phyloP scores from a whole-genome alignment of 73 alveolate species.

The Durusdinium trenchii region DNA sequence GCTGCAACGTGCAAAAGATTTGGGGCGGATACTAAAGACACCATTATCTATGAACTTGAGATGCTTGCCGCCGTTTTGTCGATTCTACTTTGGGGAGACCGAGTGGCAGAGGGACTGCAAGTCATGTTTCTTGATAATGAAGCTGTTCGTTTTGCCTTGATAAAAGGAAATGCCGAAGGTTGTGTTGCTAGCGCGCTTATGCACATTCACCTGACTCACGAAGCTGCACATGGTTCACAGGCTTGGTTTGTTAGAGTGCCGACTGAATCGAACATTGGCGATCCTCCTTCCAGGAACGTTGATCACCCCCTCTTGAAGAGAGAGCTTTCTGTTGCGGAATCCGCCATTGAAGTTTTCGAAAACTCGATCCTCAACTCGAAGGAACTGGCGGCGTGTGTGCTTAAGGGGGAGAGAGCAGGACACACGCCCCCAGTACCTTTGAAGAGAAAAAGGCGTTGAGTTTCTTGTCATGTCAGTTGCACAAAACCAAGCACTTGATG shows the following conservation, averaged over 20 bases:
- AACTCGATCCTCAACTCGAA: no score
- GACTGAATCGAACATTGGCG: background rate
- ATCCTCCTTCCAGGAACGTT: background rate
- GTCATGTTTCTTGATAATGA: constrained; percentile 7
- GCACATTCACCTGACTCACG: background rate
- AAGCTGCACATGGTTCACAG: background rate
- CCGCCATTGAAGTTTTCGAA: no score
- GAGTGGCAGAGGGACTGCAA: background rate
- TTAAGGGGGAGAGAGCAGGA: no score
- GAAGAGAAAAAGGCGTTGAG: no score
- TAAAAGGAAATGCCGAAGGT: background rate
- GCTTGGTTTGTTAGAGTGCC: constrained; percentile 9
- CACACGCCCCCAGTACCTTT: no score
- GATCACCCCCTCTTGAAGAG: no score
- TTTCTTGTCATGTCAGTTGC: no score
- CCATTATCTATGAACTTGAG: background rate
- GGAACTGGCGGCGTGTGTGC: no score
- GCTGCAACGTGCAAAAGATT: background rate
- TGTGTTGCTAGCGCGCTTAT: background rate
- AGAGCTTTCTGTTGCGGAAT: no score
- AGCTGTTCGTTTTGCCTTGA: background rate
- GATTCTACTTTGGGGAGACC: background rate
- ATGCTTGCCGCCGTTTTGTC: background rate
- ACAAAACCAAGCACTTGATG: no score
- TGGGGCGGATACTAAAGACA: background rate